Conservation (phyloP, 2,329 filamentous ascomycete species). For the Cladosporium cucumerinum region DNA sequence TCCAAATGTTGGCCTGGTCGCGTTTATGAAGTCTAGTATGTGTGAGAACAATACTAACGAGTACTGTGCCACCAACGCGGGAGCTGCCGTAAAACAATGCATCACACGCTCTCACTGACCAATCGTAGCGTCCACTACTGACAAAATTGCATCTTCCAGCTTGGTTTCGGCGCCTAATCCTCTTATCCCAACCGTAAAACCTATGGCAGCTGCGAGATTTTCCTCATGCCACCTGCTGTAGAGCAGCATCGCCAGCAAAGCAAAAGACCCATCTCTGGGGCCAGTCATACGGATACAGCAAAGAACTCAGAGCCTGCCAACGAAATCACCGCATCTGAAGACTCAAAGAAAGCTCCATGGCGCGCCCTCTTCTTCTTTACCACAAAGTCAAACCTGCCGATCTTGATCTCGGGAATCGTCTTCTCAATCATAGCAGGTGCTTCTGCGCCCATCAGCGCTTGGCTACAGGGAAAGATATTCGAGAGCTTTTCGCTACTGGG, state of each 20-base stretch:
- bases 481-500: slow-evolving; percentile 66
- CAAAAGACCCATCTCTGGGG: slow-evolving; percentile 19
- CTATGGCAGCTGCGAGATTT: not conserved
- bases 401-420: slow-evolving; percentile 54
- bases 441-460: slow-evolving; percentile 61
- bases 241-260: slow-evolving; percentile 20
- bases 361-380: slow-evolving; percentile 70
- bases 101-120: not conserved
- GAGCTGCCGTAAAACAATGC: slow-evolving; percentile 12
- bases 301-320: slow-evolving; percentile 11
- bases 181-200: not conserved
- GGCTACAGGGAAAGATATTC: slow-evolving; percentile 74
- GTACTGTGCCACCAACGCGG: slow-evolving; percentile 21
- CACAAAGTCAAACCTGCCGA: slow-evolving; percentile 54
- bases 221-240: slow-evolving; percentile 19
- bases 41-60: slow-evolving; percentile 33
- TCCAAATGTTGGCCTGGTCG: not conserved
- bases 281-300: slow-evolving; percentile 16
- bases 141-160: not conserved
- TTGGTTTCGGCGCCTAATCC: not conserved
- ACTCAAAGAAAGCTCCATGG: slow-evolving; percentile 38
- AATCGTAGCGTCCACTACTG: not conserved
- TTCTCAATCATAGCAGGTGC: slow-evolving; percentile 59
- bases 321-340: slow-evolving; percentile 11
- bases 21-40: not conserved